Percentiles rank a stretch among this genome's conserved stretches.
phyloP scores from a whole-genome alignment of 2,329 filamentous ascomycete species.

The Neonectria hederae region DNA sequence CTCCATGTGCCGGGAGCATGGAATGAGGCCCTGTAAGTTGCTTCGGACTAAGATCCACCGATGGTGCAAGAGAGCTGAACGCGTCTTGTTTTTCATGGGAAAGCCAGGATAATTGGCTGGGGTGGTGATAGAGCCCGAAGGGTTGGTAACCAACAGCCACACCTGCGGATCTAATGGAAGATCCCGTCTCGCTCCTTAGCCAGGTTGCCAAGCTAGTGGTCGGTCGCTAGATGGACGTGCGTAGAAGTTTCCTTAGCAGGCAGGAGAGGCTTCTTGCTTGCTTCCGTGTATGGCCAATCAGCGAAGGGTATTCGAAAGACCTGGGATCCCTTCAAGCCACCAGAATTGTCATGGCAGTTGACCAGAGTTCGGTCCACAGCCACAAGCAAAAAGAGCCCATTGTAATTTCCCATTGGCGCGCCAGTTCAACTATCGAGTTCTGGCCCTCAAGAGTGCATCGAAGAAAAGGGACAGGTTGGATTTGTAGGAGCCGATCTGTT shows the following conservation, averaged over 20 bases:
- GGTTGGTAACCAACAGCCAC: conserved; percentile 36
- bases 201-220: conserved; percentile 19
- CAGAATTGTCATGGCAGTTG: conserved; percentile 1
- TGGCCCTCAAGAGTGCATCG: neutral
- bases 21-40: neutral
- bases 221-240: neutral
- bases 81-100: conserved; percentile 4
- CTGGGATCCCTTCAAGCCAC: conserved; percentile 3
- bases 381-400: neutral
- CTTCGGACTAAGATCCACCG: neutral
- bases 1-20: neutral
- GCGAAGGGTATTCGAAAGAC: neutral
- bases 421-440: neutral
- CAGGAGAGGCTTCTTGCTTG: conserved; percentile 4
- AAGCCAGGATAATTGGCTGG: conserved; percentile 3
- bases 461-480: neutral
- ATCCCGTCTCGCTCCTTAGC: conserved; percentile 31
- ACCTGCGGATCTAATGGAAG: conserved; percentile 31
- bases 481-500: neutral
- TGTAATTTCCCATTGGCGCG: neutral
- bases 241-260: neutral
- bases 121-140: conserved; percentile 28
- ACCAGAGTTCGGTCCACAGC: conserved; percentile 3
- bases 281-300: conserved; percentile 6
- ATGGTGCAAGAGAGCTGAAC: conserved; percentile 12